These are phyloP conservation scores for Leccinum boreale DNA, from an alignment of 768 basidiomycete species.

Conservation along the genomic window DNA sequence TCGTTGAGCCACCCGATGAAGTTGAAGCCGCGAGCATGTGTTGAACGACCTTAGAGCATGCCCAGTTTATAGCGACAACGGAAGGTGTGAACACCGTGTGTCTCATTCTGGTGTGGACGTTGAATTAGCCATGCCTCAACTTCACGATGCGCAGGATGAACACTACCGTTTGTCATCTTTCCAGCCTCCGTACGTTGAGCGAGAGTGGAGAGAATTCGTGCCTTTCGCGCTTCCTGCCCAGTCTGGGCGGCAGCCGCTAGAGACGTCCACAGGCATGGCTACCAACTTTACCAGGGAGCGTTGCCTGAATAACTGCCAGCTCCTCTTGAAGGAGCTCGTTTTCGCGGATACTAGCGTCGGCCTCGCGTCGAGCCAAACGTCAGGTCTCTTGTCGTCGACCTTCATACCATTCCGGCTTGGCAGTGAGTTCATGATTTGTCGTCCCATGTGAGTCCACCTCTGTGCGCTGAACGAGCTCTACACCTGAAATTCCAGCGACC, in stretches of 20 bases:
- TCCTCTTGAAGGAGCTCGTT: constrained; percentile 13
- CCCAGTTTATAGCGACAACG: not conserved
- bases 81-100: not conserved
- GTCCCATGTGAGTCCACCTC: constrained; percentile 3
- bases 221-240: constrained; percentile 1
- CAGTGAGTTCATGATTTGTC: constrained; percentile 12
- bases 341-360: constrained; percentile 14
- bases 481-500: constrained; percentile 1
- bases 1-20: not conserved
- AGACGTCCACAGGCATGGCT: not conserved
- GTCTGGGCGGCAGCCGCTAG: not conserved
- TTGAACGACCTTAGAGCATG: not conserved
- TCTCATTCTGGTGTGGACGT: not conserved
- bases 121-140: not conserved
- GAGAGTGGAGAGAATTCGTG: not conserved
- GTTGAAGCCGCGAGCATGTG: not conserved
- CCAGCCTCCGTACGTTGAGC: not conserved
- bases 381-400: constrained; percentile 8
- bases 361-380: constrained; percentile 4
- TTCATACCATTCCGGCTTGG: not conserved
- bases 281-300: constrained; percentile 10
- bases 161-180: constrained; percentile 6
- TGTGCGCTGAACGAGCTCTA: constrained; percentile 9
- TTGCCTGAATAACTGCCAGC: constrained; percentile 4
- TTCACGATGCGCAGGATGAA: not conserved